Conservation (phyloP, 805 yeast genomes). For the Ogataea saltuana region DNA sequence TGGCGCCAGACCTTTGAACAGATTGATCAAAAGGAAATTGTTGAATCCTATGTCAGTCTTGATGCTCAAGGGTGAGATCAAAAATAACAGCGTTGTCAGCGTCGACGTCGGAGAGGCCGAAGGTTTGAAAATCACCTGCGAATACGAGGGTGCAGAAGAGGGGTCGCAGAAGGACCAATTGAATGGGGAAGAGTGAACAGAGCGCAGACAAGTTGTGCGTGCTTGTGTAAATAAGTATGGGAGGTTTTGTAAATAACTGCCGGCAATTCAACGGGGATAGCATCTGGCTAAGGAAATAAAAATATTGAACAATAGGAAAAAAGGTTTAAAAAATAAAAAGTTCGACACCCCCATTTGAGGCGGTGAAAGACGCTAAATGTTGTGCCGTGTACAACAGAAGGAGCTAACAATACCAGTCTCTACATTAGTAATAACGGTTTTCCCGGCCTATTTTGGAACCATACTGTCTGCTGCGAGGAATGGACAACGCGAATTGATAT, state of each 20-base stretch:
- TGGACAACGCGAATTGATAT: no score
- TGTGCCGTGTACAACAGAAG: not conserved
- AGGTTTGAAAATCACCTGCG: slow-evolving; percentile 14
- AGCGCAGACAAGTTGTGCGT: no score
- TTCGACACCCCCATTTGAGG: no score
- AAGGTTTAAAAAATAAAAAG: no score
- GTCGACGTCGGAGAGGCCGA: slow-evolving; percentile 47
- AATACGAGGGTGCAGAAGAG: not conserved
- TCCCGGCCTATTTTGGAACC: not conserved
- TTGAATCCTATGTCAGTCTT: slow-evolving; percentile 85
- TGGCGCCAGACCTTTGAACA: slow-evolving; percentile 95
- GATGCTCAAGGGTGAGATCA: slow-evolving; percentile 77
- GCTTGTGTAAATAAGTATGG: no score
- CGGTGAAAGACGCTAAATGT: not conserved
- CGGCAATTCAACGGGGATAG: no score
- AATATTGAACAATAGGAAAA: not conserved
- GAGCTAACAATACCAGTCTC: not conserved
- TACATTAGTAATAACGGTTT: not conserved
- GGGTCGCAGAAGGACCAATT: not conserved
- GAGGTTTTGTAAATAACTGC: no score
- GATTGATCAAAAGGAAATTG: slow-evolving; percentile 80
- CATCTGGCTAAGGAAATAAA: no score
- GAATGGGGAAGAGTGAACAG: no score
- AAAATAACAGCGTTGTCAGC: slow-evolving; percentile 53
- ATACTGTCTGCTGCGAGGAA: not conserved